Percentiles rank a stretch among this genome's conserved stretches.
These are phyloP conservation scores for Fraxinus paxiana DNA, from an alignment of 305 asterid genomes.

Conservation along the genomic window DNA sequence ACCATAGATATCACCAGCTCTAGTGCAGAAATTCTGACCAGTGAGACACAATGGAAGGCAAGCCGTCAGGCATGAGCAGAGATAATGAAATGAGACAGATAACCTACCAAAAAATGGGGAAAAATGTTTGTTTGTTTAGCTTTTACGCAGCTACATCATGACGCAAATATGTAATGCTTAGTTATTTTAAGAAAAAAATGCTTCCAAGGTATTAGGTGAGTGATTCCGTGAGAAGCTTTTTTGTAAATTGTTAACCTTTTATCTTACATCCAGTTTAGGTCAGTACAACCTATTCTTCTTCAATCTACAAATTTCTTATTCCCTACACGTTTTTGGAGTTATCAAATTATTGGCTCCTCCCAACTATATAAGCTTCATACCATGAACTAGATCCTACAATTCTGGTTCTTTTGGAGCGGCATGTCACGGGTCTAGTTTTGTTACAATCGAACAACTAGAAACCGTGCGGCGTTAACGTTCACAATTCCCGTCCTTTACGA, in stretches of 20 bases:
- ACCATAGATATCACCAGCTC: conserved; percentile 52
- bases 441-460: too few relatives aligned
- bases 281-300: neutral
- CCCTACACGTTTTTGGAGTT: neutral
- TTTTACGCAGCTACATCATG: neutral
- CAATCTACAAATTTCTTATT: neutral
- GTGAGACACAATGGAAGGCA: neutral
- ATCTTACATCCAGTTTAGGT: neutral
- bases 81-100: conserved; percentile 17
- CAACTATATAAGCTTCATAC: conserved; percentile 7
- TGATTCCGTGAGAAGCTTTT: neutral
- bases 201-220: neutral
- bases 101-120: neutral
- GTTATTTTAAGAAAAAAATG: neutral
- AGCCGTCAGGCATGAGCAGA: neutral
- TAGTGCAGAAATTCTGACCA: conserved; percentile 49
- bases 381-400: conserved; percentile 1
- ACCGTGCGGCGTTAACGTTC: too few relatives aligned
- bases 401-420: neutral
- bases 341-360: conserved; percentile 12
- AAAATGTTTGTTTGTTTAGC: neutral
- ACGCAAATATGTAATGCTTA: conserved; percentile 8
- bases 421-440: too few relatives aligned
- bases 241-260: neutral
- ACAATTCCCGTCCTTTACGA: too few relatives aligned